Conservation (phyloP, 345 rosid genomes). For the Excoecaria cochinchinensis region DNA sequence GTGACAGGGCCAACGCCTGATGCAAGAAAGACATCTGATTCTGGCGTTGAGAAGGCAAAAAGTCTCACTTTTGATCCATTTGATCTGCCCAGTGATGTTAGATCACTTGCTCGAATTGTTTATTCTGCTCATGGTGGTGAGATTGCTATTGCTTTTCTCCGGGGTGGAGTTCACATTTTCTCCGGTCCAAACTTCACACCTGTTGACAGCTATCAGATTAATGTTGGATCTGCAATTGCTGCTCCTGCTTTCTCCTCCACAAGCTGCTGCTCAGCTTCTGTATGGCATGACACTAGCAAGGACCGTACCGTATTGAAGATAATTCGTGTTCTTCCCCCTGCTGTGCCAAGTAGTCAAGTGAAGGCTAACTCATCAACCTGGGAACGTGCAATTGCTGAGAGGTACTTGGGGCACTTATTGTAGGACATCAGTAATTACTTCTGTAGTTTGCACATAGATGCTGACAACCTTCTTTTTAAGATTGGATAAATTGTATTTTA, state of each 20-base stretch:
- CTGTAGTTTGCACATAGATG: background rate
- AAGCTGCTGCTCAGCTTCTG: constrained; percentile 98
- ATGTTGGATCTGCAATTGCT: constrained; percentile 95
- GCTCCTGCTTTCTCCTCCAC: constrained; percentile 99
- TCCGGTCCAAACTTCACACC: constrained; percentile 91
- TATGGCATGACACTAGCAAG: constrained; percentile 84
- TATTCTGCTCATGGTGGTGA: constrained; percentile 99
- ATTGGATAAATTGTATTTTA: background rate
- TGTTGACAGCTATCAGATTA: constrained; percentile 92
- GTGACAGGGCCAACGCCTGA: constrained; percentile 53
- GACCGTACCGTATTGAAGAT: constrained; percentile 88
- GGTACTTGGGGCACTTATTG: constrained; percentile 40
- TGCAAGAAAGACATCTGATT: constrained; percentile 50
- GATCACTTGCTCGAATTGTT: constrained; percentile 89
- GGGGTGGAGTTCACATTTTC: constrained; percentile 96
- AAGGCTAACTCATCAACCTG: constrained; percentile 79
- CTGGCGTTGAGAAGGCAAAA: constrained; percentile 55
- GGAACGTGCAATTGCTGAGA: constrained; percentile 99
- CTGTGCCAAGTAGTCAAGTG: constrained; percentile 70
- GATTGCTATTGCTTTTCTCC: constrained; percentile 89
- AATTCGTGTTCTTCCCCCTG: constrained; percentile 95
- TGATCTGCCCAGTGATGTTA: constrained; percentile 94
- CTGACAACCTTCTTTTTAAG: background rate
- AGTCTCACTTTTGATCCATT: constrained; percentile 90
- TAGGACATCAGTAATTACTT: background rate